Conservation (phyloP, 805 yeast species). For the Kodamaea kakaduensis region DNA sequence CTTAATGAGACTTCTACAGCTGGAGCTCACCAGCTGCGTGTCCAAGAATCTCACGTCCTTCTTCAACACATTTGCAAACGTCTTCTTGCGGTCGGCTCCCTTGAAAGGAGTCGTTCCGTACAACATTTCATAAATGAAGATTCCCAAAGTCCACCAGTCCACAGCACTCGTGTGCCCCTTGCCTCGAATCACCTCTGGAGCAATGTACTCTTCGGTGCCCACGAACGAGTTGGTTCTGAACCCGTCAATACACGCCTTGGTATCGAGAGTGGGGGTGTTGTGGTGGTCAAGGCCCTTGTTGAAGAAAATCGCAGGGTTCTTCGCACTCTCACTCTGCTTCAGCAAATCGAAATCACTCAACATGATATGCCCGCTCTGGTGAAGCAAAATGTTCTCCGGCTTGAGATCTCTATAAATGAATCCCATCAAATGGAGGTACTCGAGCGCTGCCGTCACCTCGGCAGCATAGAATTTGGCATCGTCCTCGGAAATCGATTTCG, state of each 20-base stretch:
- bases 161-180: conserved; percentile 97
- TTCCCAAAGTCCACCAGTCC: conserved; percentile 99
- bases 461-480: conserved; percentile 95
- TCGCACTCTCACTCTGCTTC: conserved; percentile 75
- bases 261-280: conserved; percentile 66
- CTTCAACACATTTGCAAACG: conserved; percentile 83
- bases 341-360: conserved; percentile 93
- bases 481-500: conserved; percentile 77
- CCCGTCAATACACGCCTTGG: conserved; percentile 92
- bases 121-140: conserved; percentile 88
- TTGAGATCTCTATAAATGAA: conserved; percentile 94
- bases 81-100: conserved; percentile 82
- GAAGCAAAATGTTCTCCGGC: conserved; percentile 91
- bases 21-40: conserved; percentile 58
- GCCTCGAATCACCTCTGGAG: conserved; percentile 96
- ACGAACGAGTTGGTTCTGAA: conserved; percentile 97
- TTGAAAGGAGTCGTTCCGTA: conserved; percentile 96
- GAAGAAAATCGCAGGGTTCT: conserved; percentile 66
- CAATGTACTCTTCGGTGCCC: conserved; percentile 97
- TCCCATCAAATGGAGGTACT: conserved; percentile 93
- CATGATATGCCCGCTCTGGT: conserved; percentile 98
- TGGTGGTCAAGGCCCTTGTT: conserved; percentile 16
- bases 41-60: conserved; percentile 81
- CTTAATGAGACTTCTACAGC: conserved; percentile 74
- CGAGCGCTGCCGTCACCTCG: conserved; percentile 95